phyloP scores from a whole-genome alignment of 2,329 filamentous ascomycete species.

The Ambrosiella xylebori region DNA sequence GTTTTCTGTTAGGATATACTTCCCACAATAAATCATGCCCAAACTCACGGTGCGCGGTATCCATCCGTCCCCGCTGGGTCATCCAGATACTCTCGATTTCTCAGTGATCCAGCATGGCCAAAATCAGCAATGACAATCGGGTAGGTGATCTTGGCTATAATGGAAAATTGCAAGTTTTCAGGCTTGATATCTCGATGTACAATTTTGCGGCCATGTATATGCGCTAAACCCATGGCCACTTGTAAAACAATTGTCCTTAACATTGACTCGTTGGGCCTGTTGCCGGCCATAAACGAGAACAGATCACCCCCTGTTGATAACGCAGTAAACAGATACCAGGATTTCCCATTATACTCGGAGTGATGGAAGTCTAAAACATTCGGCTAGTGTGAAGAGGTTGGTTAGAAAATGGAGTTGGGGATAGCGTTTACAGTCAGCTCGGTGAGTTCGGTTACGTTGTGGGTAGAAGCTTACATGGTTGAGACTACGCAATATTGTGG shows the following conservation, averaged over 20 bases:
- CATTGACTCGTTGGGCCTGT: constrained; percentile 2
- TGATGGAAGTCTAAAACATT: constrained; percentile 8
- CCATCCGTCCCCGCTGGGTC: constrained; percentile 28
- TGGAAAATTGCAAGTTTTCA: constrained; percentile 34
- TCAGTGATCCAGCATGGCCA: constrained; percentile 29
- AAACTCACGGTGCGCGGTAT: constrained; percentile 34
- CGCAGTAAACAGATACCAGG: constrained; percentile 36
- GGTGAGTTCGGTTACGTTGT: not conserved
- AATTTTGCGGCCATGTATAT: constrained; percentile 32
- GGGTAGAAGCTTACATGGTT: constrained; percentile 30
- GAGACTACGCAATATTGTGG: constrained; percentile 33
- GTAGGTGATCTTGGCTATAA: constrained; percentile 26
- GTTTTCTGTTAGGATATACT: not conserved
- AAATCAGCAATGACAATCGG: constrained; percentile 36
- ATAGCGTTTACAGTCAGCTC: not conserved
- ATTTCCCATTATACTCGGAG: not conserved
- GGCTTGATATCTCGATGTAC: constrained; percentile 38
- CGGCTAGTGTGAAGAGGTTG: constrained; percentile 2
- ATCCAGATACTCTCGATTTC: constrained; percentile 24
- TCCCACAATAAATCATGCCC: not conserved
- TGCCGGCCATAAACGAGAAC: constrained; percentile 27
- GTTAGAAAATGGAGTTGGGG: not conserved
- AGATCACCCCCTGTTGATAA: constrained; percentile 38
- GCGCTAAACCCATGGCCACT: constrained; percentile 27
- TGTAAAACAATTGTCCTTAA: constrained; percentile 27